These are phyloP conservation scores for Endoconidiophora polonica DNA, from an alignment of 2,329 filamentous ascomycete genomes.

Conservation along the genomic window DNA sequence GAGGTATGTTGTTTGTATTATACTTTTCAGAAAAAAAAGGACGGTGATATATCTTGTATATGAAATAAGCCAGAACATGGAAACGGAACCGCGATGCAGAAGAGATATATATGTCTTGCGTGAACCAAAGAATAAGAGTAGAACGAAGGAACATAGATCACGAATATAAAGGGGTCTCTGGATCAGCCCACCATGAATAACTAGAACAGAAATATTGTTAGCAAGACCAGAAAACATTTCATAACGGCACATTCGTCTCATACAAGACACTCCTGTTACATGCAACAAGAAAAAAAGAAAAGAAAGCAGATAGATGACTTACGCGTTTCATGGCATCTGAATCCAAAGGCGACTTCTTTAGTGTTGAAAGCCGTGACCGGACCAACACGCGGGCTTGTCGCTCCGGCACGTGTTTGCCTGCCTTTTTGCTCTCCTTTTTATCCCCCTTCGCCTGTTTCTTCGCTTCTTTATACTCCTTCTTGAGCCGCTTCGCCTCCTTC, in stretches of 20 bases:
- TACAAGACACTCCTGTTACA: background rate
- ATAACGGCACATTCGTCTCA: background rate
- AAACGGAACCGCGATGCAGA: background rate
- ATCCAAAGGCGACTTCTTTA: constrained; percentile 11
- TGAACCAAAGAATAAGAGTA: no score
- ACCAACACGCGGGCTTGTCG: constrained; percentile 9
- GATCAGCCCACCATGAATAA: constrained; percentile 10
- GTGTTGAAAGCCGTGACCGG: constrained; percentile 8
- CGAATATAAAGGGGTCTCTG: no score
- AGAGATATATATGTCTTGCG: background rate
- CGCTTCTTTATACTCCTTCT: constrained; percentile 5
- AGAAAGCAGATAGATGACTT: background rate
- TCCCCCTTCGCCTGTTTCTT: constrained; percentile 8
- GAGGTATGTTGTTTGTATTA: no score
- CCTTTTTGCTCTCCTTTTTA: constrained; percentile 2
- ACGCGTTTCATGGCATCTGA: constrained; percentile 11
- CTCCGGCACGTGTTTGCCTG: background rate
- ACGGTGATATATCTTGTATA: background rate
- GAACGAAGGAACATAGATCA: no score
- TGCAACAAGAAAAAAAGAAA: background rate
- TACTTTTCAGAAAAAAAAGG: no score
- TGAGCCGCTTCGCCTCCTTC: constrained; percentile 2
- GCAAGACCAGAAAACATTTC: background rate
- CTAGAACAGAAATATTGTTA: background rate
- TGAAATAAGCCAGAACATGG: background rate